A percentile compares a stretch with the other conserved stretches of the same genome.
Evolutionary conservation across 352 stramenopile species (phyloP).

Genomic region (Phytopythium litorale): DNA sequence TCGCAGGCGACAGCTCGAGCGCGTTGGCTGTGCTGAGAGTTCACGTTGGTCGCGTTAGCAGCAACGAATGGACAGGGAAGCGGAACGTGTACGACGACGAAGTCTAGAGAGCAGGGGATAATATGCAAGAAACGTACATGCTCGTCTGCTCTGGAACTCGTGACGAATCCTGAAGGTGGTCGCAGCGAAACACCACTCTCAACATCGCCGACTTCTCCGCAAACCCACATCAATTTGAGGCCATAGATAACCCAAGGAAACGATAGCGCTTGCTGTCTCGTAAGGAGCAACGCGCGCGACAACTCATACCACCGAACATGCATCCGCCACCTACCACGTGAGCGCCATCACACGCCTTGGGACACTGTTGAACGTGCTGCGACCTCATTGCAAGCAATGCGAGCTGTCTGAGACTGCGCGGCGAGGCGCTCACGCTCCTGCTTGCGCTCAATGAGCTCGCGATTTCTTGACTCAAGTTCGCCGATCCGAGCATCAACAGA

Average conservation of each 20-base stretch:
- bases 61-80: slow-evolving; percentile 57
- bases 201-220: neutral
- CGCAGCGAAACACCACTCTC: neutral
- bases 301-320: neutral
- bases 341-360: neutral
- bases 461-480: slow-evolving; percentile 40
- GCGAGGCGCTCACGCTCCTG: slow-evolving; percentile 36
- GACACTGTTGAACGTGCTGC: slow-evolving; percentile 19
- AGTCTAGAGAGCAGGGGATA: slow-evolving; percentile 33
- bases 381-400: neutral
- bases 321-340: neutral
- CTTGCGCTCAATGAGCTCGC: slow-evolving; percentile 43
- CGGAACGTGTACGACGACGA: slow-evolving; percentile 84
- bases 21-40: slow-evolving; percentile 25
- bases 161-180: neutral
- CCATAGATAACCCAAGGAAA: neutral
- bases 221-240: neutral
- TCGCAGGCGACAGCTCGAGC: slow-evolving; percentile 23
- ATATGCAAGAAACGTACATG: neutral
- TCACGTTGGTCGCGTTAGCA: slow-evolving; percentile 42
- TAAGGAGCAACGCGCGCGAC: neutral
- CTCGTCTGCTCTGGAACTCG: neutral
- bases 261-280: neutral
- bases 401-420: neutral
- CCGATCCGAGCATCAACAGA: slow-evolving; percentile 35